Base-by-base conservation (phyloP, 2,329 filamentous ascomycete species). In the Raffaelea arxii region DNA sequence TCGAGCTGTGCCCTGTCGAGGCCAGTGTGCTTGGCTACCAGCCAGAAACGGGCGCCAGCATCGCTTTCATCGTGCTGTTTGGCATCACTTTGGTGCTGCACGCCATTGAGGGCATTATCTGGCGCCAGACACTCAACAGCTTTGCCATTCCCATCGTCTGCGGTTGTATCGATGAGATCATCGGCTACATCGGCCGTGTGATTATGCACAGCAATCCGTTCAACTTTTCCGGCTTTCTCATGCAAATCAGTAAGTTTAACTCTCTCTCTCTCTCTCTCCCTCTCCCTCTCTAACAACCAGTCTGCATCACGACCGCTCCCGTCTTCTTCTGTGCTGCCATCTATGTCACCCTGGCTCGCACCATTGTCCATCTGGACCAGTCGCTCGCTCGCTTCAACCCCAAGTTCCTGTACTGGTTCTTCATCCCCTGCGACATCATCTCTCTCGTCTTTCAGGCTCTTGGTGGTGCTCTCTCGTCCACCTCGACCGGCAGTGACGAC, bases 141-240 rank as follows among this genome's bases (percentile, higher is more conserved):
- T 77, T 72, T 58, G 68, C 68, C 61, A 52, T 54, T 11, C 69
- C 67, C 50, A 77, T 84, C 69, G 54, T 77, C 6, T 55, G 70
- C 18, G 81, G 81, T 40, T 78, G 72, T 52, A 36, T 72, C 6
- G 65, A 69, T 41, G 80, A 82, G 54, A 68, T 82, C 11, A 56
- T 82, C 27, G 82, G 82, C 18, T 86, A 86, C 51, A 61, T 65
- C 1, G 82, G 78, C 3, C 70, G 82, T 11, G 65, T 83, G 44
- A 57, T 78, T 55, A 64, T 80, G 49, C 70, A 72, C 51, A 51
- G 70, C 39, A 75, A 84, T 54, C 77, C 78, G 0, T 84, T 80
- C 56, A 66, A 58, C 41, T 73, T 80, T 56, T 57, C 58, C 12
- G 77, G 71, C 7, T 86, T 85, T 58, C 70, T 84, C 58, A 70